phyloP scores from a whole-genome alignment of 768 basidiomycete genomes.

The Pleurotus cornucopiae region DNA sequence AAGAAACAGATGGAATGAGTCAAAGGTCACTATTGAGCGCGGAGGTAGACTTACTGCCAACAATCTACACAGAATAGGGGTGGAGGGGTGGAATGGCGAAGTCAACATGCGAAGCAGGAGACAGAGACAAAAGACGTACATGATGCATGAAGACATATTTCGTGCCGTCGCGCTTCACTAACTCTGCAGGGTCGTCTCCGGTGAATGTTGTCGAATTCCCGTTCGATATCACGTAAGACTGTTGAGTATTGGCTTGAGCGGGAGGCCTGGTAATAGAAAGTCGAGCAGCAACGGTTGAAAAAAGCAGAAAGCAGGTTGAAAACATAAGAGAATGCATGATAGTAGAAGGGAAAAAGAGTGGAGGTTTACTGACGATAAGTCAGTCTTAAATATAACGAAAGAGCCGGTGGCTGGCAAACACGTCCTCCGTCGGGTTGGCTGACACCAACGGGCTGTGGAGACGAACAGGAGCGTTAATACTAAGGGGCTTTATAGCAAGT shows the following conservation, averaged over 20 bases:
- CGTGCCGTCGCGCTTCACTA: conserved; percentile 34
- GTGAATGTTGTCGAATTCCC: conserved; percentile 9
- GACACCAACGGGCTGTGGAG: too few species aligned
- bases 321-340: not conserved
- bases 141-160: conserved; percentile 53
- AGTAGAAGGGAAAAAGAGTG: not conserved
- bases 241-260: not conserved
- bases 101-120: not conserved
- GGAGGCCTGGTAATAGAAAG: not conserved
- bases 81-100: not conserved
- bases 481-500: not conserved
- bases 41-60: conserved; percentile 35
- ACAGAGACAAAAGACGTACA: conserved; percentile 23
- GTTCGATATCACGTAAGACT: not conserved
- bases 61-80: conserved; percentile 26
- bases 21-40: not conserved
- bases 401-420: too few species aligned
- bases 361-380: too few species aligned
- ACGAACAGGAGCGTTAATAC: not conserved
- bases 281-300: not conserved
- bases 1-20: not conserved
- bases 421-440: too few species aligned
- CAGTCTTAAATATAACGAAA: too few species aligned
- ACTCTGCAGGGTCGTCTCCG: conserved; percentile 20
- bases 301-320: not conserved